phyloP scores from a whole-genome alignment of 805 yeast genomes.

The Ogataea philodendri region DNA sequence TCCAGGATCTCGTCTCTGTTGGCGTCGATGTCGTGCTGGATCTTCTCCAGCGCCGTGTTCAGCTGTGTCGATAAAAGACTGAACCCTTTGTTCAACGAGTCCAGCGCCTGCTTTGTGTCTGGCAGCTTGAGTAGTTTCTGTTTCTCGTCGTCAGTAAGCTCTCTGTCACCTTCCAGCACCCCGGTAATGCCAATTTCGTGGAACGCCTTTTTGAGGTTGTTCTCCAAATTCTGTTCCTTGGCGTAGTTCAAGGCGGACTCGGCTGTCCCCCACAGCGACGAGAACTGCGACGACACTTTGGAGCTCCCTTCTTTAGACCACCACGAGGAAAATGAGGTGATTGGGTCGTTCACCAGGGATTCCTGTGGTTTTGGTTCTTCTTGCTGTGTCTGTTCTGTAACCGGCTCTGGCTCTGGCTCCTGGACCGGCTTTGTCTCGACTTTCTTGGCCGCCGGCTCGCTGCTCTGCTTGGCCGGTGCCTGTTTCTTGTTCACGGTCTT shows the following conservation, averaged over 20 bases:
- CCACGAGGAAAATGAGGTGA: conserved; percentile 67
- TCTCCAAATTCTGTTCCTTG: conserved; percentile 36
- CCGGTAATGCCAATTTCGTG: conserved; percentile 42
- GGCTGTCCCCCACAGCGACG: conserved; percentile 65
- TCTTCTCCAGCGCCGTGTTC: conserved; percentile 39
- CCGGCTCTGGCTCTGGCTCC: conserved; percentile 2
- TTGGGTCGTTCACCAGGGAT: conserved; percentile 48
- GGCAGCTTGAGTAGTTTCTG: conserved; percentile 29
- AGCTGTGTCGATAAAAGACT: conserved; percentile 32
- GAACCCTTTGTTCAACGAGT: conserved; percentile 37
- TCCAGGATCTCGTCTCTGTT: conserved; percentile 52
- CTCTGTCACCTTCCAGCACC: conserved; percentile 35
- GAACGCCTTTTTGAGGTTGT: conserved; percentile 36
- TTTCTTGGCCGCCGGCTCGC: background rate
- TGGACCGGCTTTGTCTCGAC: conserved; percentile 4
- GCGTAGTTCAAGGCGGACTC: conserved; percentile 53
- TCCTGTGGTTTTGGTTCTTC: conserved; percentile 1
- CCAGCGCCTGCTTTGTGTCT: conserved; percentile 34
- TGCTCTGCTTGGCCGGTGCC: conserved; percentile 1
- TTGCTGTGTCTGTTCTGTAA: conserved; percentile 1
- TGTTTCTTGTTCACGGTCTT: conserved; percentile 22
- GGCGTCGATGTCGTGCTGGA: conserved; percentile 33
- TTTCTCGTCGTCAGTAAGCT: conserved; percentile 33
- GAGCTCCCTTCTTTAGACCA: conserved; percentile 70
- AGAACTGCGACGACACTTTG: conserved; percentile 58